Evolutionary conservation across 805 yeast species (phyloP), one percentile per base, ranked within the genome.

Genomic region (Pichia membranifaciens): DNA sequence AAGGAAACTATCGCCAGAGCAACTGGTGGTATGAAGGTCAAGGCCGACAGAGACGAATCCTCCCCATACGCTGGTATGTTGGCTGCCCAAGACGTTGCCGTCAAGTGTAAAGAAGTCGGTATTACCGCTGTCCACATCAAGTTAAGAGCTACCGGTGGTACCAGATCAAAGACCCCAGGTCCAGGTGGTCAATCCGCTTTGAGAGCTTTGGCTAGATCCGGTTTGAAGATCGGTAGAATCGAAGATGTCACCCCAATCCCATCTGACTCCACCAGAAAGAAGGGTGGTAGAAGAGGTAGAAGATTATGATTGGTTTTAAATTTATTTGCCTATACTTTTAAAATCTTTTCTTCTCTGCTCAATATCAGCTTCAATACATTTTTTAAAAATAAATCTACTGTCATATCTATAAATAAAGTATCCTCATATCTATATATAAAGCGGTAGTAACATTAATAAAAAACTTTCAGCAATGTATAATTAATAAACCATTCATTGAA

Each of bases 251-350:
- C 99, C 65, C 99, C 99, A 76, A 90, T 93, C 68, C 99, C 99
- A 76, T 93, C 99, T 65, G 99, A 93, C 78, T 90, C 98, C 69
- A 95, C 99, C 76, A 93, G 99, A 86, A 87, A 91, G 88, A 95
- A 93, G 95, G 99, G 99, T 88, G 99, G 99, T 87, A 93, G 99
- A 83, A 90, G 99, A 84, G 99, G 99, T 91, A 91, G 99, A 85
- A 89, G 99, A 87, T 85, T 90, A 55, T 66, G 60, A 64, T 54
- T 56, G 41, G 46, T 49, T 28, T 32, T 34, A 40, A 38, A 35
- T 41, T 23, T 43, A 15, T 38, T 36, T 48, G 17, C 40, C 38
- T 10, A 25, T 25, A 25, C n/a, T 25, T 10, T 38, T 41, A 37
- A 44, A 20, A 42, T 47, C 47, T 31, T 48, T 44, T 41, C 50